Evolutionary conservation across 768 basidiomycete species (phyloP).

Genomic region (Tulasnella sp.): DNA sequence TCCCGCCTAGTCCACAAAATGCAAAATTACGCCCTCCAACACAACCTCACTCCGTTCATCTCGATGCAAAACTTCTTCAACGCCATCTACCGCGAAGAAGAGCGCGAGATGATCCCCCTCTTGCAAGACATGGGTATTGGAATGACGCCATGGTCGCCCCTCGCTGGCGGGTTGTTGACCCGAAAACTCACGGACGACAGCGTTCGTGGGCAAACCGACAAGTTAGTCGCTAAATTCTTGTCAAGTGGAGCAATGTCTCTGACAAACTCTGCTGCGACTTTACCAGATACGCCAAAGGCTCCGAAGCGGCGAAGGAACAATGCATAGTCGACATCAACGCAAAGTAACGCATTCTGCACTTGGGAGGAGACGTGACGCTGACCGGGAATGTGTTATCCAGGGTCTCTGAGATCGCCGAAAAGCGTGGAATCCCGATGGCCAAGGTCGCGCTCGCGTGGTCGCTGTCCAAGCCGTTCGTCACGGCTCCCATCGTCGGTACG

Average conservation of each 20-base stretch:
- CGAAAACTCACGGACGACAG: background rate
- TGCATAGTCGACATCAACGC: background rate
- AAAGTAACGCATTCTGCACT: background rate
- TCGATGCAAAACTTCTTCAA: constrained; percentile 9
- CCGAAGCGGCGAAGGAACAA: background rate
- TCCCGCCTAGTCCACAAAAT: constrained; percentile 1
- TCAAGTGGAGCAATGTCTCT: background rate
- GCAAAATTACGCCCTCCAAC: constrained; percentile 2
- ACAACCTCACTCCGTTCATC: constrained; percentile 10
- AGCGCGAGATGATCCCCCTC: constrained; percentile 17
- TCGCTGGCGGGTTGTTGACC: constrained; percentile 15
- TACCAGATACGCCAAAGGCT: background rate
- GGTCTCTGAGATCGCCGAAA: constrained; percentile 23
- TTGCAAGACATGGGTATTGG: constrained; percentile 15
- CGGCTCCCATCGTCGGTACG: constrained; percentile 10
- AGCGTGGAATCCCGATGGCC: constrained; percentile 24
- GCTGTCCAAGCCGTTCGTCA: constrained; percentile 5
- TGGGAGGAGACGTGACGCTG: no score
- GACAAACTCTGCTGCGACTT: background rate
- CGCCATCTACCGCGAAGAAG: constrained; percentile 18
- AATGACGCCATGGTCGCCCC: constrained; percentile 17
- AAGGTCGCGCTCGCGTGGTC: constrained; percentile 23
- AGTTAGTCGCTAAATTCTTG: background rate
- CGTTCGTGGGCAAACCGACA: background rate
- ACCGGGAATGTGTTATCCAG: background rate